Evolutionary conservation across 805 yeast genomes (phyloP).

Genomic region (Monosporozyma yasuniensis): DNA sequence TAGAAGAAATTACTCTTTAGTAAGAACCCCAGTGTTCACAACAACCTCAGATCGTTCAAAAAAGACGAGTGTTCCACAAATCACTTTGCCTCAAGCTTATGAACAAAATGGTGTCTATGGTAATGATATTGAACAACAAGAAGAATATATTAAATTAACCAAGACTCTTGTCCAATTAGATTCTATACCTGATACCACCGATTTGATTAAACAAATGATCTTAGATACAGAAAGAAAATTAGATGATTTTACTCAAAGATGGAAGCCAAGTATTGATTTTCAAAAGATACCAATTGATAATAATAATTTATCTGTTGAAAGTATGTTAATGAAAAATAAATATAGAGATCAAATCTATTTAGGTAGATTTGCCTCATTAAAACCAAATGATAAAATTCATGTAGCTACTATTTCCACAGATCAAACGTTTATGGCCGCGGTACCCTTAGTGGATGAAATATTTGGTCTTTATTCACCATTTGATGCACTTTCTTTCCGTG

Average conservation of each 20-base stretch:
- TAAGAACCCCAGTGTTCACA: neutral
- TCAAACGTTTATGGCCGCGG: conserved; percentile 4
- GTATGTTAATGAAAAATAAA: conserved; percentile 22
- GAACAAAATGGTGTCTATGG: conserved; percentile 8
- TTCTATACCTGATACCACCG: conserved; percentile 6
- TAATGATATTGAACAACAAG: conserved; percentile 13
- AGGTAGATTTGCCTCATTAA: conserved; percentile 13
- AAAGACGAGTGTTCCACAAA: neutral
- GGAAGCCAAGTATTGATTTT: conserved; percentile 17
- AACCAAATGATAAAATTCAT: neutral
- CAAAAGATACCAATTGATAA: conserved; percentile 3
- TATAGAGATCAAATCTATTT: conserved; percentile 17
- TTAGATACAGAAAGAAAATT: conserved; percentile 11
- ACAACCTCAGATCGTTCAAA: neutral
- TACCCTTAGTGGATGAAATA: conserved; percentile 22
- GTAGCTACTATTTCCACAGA: neutral
- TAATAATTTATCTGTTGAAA: conserved; percentile 18
- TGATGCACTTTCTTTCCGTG: conserved; percentile 23
- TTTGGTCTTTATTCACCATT: conserved; percentile 24
- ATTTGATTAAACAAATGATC: conserved; percentile 9
- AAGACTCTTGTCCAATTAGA: conserved; percentile 11
- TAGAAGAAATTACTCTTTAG: neutral
- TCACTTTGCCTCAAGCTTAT: neutral
- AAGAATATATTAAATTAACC: conserved; percentile 11
- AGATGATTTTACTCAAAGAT: conserved; percentile 5